Conservation (phyloP, 2,329 filamentous ascomycete species). For the Lasiodiplodia sp. region DNA sequence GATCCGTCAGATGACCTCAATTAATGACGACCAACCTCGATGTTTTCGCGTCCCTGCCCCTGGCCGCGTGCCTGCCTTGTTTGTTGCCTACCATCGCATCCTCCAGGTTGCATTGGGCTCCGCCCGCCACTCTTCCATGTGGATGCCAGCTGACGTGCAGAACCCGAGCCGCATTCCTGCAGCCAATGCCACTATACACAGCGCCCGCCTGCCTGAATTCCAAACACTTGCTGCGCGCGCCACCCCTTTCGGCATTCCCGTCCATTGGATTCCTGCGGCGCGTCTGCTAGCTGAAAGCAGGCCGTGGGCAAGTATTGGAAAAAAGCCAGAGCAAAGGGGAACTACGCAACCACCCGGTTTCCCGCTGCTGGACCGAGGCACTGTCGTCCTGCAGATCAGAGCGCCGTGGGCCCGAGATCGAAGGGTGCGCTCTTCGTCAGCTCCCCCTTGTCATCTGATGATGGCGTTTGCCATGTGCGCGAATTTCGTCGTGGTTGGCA, state of each 20-base stretch:
- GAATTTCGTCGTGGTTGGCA: slow-evolving; percentile 18
- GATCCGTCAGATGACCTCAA: slow-evolving; percentile 20
- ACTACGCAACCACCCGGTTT: slow-evolving; percentile 1
- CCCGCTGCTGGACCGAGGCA: slow-evolving; percentile 18
- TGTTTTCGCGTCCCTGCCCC: neutral
- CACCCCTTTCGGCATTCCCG: neutral
- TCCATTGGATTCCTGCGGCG: neutral
- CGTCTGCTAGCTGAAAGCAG: neutral
- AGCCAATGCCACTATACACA: neutral
- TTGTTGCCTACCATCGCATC: neutral
- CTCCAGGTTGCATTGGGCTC: neutral
- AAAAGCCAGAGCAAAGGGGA: neutral
- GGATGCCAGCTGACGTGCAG: slow-evolving; percentile 13
- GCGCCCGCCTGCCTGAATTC: neutral
- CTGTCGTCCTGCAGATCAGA: neutral
- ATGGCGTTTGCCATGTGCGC: slow-evolving; percentile 17
- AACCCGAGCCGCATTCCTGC: neutral
- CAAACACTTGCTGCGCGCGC: neutral
- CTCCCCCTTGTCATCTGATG: slow-evolving; percentile 19
- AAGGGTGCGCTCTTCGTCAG: slow-evolving; percentile 2
- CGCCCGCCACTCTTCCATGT: neutral
- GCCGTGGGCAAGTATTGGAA: neutral
- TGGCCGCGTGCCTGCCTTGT: neutral
- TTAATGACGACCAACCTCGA: slow-evolving; percentile 15
- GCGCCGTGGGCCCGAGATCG: slow-evolving; percentile 9